Evolutionary conservation across 2,329 filamentous ascomycete genomes (phyloP).

Genomic region (Diplodia corticola): DNA sequence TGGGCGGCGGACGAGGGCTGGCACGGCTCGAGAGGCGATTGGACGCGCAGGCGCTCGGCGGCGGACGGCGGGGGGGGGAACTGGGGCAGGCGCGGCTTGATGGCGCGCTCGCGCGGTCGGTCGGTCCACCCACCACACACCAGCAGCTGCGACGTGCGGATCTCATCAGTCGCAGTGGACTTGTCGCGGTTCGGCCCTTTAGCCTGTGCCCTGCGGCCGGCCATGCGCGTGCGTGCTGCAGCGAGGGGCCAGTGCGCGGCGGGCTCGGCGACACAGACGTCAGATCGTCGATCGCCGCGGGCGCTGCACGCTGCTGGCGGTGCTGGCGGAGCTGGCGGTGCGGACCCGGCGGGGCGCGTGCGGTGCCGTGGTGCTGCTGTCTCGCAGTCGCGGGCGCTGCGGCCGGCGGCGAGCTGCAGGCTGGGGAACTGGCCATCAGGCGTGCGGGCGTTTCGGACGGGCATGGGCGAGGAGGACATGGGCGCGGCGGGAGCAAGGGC

Average conservation of each 20-base stretch:
- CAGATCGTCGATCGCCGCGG: conserved; percentile 3
- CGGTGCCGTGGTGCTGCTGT: neutral
- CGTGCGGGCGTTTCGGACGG: neutral
- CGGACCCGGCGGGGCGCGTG: neutral
- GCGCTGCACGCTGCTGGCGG: neutral
- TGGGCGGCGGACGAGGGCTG: neutral
- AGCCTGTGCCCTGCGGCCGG: conserved; percentile 3
- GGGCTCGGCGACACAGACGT: neutral
- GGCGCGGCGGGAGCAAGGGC: neutral
- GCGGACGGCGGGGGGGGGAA: no score
- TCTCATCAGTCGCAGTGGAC: neutral
- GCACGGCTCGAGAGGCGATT: neutral
- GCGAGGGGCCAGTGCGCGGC: neutral
- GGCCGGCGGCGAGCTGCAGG: neutral
- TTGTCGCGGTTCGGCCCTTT: conserved; percentile 11
- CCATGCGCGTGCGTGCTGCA: neutral
- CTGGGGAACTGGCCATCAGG: neutral
- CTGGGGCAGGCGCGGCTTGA: neutral
- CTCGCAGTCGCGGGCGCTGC: neutral
- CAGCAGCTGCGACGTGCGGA: conserved; percentile 4
- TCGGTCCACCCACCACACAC: neutral
- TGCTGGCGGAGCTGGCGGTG: neutral
- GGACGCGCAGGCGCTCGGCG: conserved; percentile 4
- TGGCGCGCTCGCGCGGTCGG: neutral
- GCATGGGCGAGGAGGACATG: neutral